Conservation (phyloP, 352 stramenopile species). For the Phytophthora pluvialis region DNA sequence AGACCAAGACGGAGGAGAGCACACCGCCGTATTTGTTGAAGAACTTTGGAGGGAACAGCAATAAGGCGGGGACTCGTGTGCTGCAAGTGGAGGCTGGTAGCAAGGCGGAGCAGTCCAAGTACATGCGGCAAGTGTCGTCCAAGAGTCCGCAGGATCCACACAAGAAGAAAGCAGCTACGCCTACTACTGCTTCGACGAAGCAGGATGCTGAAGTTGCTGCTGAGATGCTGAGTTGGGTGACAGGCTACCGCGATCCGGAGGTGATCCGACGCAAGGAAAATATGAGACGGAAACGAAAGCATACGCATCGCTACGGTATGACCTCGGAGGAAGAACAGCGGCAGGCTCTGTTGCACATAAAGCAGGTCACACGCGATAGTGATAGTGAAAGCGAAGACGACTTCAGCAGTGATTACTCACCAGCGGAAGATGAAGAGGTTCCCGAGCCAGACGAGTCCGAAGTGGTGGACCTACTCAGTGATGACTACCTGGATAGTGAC, state of each 20-base stretch:
- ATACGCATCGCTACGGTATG: slow-evolving; percentile 44
- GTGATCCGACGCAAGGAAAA: slow-evolving; percentile 66
- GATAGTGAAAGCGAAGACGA: slow-evolving; percentile 45
- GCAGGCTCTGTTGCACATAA: slow-evolving; percentile 37
- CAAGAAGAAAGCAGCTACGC: slow-evolving; percentile 20
- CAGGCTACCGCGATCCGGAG: slow-evolving; percentile 55
- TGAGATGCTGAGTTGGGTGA: slow-evolving; percentile 71
- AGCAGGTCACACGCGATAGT: slow-evolving; percentile 47
- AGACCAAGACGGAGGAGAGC: slow-evolving; percentile 64
- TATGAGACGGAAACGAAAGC: slow-evolving; percentile 50
- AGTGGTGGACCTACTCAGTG: slow-evolving; percentile 50
- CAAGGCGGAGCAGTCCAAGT: slow-evolving; percentile 13
- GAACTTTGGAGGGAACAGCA: slow-evolving; percentile 4
- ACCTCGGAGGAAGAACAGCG: slow-evolving; percentile 51
- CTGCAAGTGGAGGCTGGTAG: slow-evolving; percentile 4
- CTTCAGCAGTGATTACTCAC: slow-evolving; percentile 52
- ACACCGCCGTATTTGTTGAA: slow-evolving; percentile 45
- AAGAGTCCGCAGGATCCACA: slow-evolving; percentile 34
- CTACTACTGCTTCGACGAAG: slow-evolving; percentile 12
- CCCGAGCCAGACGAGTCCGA: slow-evolving; percentile 43
- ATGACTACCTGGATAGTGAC: slow-evolving; percentile 55
- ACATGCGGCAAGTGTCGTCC: slow-evolving; percentile 31
- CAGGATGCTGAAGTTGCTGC: slow-evolving; percentile 36
- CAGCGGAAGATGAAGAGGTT: slow-evolving; percentile 43
- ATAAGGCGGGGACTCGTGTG: neutral